These are phyloP conservation scores for Agroathelia rolfsii DNA, from an alignment of 1,284 basidiomycete species.

Conservation along the genomic window DNA sequence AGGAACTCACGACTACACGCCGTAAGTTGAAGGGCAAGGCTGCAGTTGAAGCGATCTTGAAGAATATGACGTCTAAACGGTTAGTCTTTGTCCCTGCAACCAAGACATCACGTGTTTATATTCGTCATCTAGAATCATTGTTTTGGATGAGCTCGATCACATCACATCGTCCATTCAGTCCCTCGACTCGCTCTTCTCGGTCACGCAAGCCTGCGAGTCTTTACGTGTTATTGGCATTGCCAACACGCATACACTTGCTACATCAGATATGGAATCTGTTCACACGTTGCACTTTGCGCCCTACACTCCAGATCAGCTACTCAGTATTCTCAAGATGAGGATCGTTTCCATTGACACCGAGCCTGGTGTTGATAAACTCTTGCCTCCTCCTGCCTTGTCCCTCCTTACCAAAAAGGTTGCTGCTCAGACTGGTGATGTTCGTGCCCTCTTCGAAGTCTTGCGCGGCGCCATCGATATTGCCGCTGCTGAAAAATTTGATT, in stretches of 20 bases:
- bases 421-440: slow-evolving; percentile 67
- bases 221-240: slow-evolving; percentile 66
- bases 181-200: slow-evolving; percentile 51
- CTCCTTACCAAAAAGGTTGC: slow-evolving; percentile 71
- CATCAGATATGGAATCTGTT: too few relatives aligned
- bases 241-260: slow-evolving; percentile 72
- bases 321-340: slow-evolving; percentile 53
- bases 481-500: slow-evolving; percentile 22
- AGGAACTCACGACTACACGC: slow-evolving; percentile 41
- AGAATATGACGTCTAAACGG: slow-evolving; percentile 42
- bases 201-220: slow-evolving; percentile 41
- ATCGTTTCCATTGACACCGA: slow-evolving; percentile 36
- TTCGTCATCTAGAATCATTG: slow-evolving; percentile 41
- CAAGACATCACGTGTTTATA: slow-evolving; percentile 9
- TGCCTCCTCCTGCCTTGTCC: slow-evolving; percentile 51
- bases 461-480: slow-evolving; percentile 68
- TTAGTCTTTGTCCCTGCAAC: slow-evolving; percentile 23
- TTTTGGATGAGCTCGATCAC: slow-evolving; percentile 76
- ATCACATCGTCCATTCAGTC: slow-evolving; percentile 48
- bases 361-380: slow-evolving; percentile 39
- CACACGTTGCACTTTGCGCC: slow-evolving; percentile 68
- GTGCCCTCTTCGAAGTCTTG: slow-evolving; percentile 66
- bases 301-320: slow-evolving; percentile 58
- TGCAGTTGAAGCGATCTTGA: slow-evolving; percentile 33
- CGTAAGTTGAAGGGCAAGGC: slow-evolving; percentile 29